These are phyloP conservation scores for Chlamydomonas sphaeroides DNA, from an alignment of 139 green algal species.

Conservation along the genomic window DNA sequence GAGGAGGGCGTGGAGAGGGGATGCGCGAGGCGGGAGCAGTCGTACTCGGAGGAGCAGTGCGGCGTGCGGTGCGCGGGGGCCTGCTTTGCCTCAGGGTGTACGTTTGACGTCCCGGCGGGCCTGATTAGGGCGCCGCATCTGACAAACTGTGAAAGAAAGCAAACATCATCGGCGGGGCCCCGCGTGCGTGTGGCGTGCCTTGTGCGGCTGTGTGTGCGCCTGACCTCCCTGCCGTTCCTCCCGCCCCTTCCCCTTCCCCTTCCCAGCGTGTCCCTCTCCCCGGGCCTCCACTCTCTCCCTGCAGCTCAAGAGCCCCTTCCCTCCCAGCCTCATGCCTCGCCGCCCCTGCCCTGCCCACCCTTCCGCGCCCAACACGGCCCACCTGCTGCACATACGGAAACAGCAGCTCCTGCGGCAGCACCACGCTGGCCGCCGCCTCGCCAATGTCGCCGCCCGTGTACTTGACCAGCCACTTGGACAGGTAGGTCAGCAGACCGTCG, in stretches of 20 bases:
- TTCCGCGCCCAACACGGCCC: background rate
- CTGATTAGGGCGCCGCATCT: conserved; percentile 18
- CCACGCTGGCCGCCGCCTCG: conserved; percentile 13
- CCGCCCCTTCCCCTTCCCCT: background rate
- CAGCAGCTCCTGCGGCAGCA: conserved; percentile 45
- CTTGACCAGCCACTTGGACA: conserved; percentile 58
- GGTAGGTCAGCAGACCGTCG: conserved; percentile 56
- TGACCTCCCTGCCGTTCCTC: background rate
- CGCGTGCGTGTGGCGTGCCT: too few species aligned
- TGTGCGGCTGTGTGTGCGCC: too few species aligned
- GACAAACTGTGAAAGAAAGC: conserved; percentile 49
- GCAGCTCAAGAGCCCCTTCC: background rate
- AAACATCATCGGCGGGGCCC: conserved; percentile 35
- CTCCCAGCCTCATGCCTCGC: too few species aligned
- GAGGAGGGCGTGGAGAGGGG: background rate
- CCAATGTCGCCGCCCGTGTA: conserved; percentile 41
- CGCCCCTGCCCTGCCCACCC: background rate
- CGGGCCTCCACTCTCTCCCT: background rate
- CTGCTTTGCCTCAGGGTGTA: background rate
- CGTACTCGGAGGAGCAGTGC: too few species aligned
- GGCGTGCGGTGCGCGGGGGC: background rate
- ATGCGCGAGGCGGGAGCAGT: background rate
- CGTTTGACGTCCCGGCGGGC: conserved; percentile 16
- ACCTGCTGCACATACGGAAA: conserved; percentile 53
- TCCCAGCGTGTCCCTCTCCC: background rate